These are phyloP conservation scores for Boletus rubroflammeus DNA, from an alignment of 768 basidiomycete species.

Conservation along the genomic window DNA sequence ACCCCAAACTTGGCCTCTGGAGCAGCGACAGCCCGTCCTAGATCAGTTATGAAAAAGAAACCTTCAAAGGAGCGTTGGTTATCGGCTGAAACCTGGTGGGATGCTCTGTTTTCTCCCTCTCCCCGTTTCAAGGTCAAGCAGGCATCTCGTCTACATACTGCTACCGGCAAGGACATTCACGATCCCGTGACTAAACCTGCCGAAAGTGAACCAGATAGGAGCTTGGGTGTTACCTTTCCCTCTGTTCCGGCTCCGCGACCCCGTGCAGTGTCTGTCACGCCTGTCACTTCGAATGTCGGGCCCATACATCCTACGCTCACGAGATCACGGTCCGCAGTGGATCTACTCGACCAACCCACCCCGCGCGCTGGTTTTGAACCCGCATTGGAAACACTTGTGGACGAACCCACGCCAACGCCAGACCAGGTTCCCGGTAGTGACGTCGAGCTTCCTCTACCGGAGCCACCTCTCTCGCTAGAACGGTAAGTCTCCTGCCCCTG, in stretches of 20 bases:
- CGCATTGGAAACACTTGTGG: conserved; percentile 17
- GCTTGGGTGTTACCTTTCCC: conserved; percentile 6
- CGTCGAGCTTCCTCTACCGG: conserved; percentile 56
- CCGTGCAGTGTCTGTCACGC: conserved; percentile 17
- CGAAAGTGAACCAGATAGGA: conserved; percentile 4
- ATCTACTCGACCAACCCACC: conserved; percentile 8
- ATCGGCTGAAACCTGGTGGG: conserved; percentile 77
- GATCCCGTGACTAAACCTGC: conserved; percentile 51
- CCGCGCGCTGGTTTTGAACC: conserved; percentile 13
- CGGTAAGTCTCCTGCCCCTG: conserved; percentile 31
- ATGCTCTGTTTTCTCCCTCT: conserved; percentile 71
- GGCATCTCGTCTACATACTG: conserved; percentile 13
- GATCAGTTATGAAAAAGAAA: conserved; percentile 19
- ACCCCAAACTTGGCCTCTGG: conserved; percentile 56
- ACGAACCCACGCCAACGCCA: conserved; percentile 7
- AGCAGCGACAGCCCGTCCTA: conserved; percentile 3
- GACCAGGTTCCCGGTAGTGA: conserved; percentile 4
- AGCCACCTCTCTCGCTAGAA: conserved; percentile 55
- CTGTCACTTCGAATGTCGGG: not conserved
- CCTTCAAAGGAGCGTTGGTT: conserved; percentile 59
- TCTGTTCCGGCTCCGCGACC: conserved; percentile 16
- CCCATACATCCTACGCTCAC: conserved; percentile 1
- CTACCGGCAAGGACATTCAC: conserved; percentile 35
- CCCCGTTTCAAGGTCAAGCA: conserved; percentile 62
- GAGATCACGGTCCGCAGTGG: conserved; percentile 24